A percentile compares a stretch with the other conserved stretches of the same genome.
These are phyloP conservation scores for Chenopodium berlandieri DNA, from an alignment of 148 eudicot species.

Conservation along the genomic window DNA sequence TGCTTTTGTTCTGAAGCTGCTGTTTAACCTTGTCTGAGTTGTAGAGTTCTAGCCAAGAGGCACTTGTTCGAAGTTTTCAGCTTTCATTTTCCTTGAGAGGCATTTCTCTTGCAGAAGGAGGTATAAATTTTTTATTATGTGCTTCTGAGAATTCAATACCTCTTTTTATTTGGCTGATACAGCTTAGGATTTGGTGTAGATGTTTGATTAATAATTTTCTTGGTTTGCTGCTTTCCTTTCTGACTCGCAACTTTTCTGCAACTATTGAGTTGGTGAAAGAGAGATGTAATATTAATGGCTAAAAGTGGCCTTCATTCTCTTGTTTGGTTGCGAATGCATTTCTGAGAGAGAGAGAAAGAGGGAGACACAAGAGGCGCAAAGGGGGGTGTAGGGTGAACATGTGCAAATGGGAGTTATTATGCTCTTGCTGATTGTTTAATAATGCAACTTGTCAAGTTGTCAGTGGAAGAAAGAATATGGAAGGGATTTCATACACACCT, in stretches of 20 bases:
- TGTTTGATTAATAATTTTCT: background rate
- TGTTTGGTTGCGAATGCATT: background rate
- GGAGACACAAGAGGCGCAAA: no score
- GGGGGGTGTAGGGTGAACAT: no score
- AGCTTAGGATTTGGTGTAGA: background rate
- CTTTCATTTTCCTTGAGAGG: slow-evolving; percentile 84
- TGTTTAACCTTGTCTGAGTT: slow-evolving; percentile 18
- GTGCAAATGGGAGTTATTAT: no score
- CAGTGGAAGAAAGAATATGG: background rate
- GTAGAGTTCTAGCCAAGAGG: slow-evolving; percentile 82
- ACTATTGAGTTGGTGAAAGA: background rate
- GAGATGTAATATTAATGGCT: background rate
- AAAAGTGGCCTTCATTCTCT: background rate
- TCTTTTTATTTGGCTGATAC: background rate
- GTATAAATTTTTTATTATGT: slow-evolving; percentile 32
- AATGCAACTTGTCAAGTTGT: slow-evolving; percentile 5
- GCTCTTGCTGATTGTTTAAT: background rate
- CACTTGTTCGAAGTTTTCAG: slow-evolving; percentile 87
- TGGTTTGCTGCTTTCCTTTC: background rate
- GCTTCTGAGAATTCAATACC: background rate
- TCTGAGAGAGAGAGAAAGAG: background rate
- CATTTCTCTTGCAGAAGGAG: slow-evolving; percentile 73
- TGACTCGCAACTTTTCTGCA: background rate
- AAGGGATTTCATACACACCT: background rate
- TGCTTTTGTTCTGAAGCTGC: slow-evolving; percentile 8